Conservation (phyloP, 2,329 filamentous ascomycete genomes). For the Neopestalotiopsis clavispora region DNA sequence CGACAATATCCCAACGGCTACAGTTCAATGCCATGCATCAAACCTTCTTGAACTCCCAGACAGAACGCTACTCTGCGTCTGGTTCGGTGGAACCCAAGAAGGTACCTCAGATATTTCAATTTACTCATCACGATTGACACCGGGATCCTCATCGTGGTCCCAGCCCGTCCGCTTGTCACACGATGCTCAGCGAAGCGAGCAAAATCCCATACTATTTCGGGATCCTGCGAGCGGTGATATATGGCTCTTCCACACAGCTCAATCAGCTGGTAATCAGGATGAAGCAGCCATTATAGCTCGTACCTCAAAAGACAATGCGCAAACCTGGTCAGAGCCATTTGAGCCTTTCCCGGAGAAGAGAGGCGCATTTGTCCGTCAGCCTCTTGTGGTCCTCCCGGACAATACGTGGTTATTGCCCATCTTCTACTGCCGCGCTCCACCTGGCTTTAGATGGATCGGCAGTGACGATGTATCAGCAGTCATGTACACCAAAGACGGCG, state of each 20-base stretch:
- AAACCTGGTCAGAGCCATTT: slow-evolving; percentile 40
- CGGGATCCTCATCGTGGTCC: slow-evolving; percentile 37
- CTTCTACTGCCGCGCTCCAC: slow-evolving; percentile 46
- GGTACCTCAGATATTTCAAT: slow-evolving; percentile 49
- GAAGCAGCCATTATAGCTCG: slow-evolving; percentile 43
- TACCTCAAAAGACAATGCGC: slow-evolving; percentile 39
- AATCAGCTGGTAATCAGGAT: slow-evolving; percentile 49
- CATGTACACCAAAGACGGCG: slow-evolving; percentile 41
- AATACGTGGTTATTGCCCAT: slow-evolving; percentile 47
- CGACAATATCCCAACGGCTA: slow-evolving; percentile 39
- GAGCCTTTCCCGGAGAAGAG: slow-evolving; percentile 37
- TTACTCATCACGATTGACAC: slow-evolving; percentile 42
- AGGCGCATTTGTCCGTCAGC: slow-evolving; percentile 48
- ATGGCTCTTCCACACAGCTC: slow-evolving; percentile 50
- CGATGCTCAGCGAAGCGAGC: slow-evolving; percentile 46
- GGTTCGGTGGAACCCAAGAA: slow-evolving; percentile 52
- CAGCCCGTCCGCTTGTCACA: slow-evolving; percentile 40
- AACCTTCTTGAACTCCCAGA: slow-evolving; percentile 46
- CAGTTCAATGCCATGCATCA: slow-evolving; percentile 49
- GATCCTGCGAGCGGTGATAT: slow-evolving; percentile 38
- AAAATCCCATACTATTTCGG: slow-evolving; percentile 48
- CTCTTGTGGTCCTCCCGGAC: slow-evolving; percentile 40
- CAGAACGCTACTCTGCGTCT: slow-evolving; percentile 46
- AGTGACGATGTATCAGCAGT: slow-evolving; percentile 48
- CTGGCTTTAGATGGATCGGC: slow-evolving; percentile 47